Conservation (phyloP, 1,284 basidiomycete species). For the Cryptococcus maquisensis region DNA sequence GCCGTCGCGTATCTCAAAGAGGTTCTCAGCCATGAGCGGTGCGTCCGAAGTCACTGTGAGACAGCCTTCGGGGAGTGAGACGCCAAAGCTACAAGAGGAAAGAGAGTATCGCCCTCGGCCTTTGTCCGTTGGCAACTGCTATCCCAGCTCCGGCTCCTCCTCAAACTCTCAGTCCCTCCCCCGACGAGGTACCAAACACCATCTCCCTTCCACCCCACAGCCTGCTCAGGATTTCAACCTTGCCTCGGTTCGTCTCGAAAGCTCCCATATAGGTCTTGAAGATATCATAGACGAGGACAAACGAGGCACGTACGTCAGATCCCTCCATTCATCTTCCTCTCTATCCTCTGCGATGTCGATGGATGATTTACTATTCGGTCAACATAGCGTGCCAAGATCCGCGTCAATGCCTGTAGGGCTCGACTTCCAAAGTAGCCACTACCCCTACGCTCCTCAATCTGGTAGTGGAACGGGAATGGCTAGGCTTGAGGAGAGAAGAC, state of each 20-base stretch:
- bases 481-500: too few relatives aligned
- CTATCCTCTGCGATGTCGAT: not conserved
- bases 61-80: conserved; percentile 1
- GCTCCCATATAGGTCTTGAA: conserved; percentile 3
- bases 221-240: conserved; percentile 1
- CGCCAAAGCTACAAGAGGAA: not conserved
- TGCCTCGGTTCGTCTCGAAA: not conserved
- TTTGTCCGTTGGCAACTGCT: not conserved
- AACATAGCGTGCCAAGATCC: too few relatives aligned
- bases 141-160: not conserved
- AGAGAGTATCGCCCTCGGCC: not conserved
- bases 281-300: conserved; percentile 6
- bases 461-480: too few relatives aligned
- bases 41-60: too few relatives aligned
- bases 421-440: too few relatives aligned
- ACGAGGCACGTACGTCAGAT: not conserved
- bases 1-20: conserved; percentile 2
- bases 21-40: not conserved
- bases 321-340: not conserved
- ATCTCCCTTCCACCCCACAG: too few relatives aligned
- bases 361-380: not conserved
- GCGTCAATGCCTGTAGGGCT: too few relatives aligned
- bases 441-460: too few relatives aligned
- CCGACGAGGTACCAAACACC: not conserved
- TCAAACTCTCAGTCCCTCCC: not conserved